These are phyloP conservation scores for Cardamine occulta DNA, from an alignment of 345 rosid species.

Conservation along the genomic window DNA sequence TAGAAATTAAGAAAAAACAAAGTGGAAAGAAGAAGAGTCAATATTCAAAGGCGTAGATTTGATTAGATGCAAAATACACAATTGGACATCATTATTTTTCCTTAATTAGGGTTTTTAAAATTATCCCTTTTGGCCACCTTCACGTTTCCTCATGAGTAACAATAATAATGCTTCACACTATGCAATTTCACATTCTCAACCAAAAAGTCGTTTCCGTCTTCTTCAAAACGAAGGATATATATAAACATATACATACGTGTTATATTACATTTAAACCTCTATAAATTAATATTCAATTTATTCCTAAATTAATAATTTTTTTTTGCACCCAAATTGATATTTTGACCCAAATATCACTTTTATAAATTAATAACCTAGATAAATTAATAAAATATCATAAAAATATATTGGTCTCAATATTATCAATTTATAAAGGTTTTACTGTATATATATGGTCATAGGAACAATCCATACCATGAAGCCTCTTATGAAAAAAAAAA, in stretches of 20 bases:
- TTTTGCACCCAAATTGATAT: no score
- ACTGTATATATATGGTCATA: constrained; percentile 11
- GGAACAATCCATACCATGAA: neutral
- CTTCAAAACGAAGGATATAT: constrained; percentile 41
- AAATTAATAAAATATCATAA: no score
- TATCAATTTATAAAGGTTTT: no score
- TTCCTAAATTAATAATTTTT: no score
- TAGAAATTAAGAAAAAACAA: neutral
- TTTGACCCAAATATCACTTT: no score
- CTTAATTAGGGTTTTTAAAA: constrained; percentile 28
- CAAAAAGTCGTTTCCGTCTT: constrained; percentile 35
- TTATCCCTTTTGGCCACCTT: constrained; percentile 39
- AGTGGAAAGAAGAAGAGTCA: constrained; percentile 31
- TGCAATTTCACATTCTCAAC: constrained; percentile 38
- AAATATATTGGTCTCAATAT: no score
- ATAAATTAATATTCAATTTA: no score
- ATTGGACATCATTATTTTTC: constrained; percentile 39
- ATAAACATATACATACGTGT: constrained; percentile 20
- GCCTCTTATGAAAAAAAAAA: no score
- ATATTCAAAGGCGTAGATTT: constrained; percentile 41
- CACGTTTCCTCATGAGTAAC: constrained; percentile 47
- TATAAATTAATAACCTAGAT: no score
- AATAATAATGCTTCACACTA: constrained; percentile 45
- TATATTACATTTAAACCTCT: no score
- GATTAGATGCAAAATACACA: constrained; percentile 40